phyloP scores from a whole-genome alignment of 345 rosid species.

The Xanthoceras sorbifolium region DNA sequence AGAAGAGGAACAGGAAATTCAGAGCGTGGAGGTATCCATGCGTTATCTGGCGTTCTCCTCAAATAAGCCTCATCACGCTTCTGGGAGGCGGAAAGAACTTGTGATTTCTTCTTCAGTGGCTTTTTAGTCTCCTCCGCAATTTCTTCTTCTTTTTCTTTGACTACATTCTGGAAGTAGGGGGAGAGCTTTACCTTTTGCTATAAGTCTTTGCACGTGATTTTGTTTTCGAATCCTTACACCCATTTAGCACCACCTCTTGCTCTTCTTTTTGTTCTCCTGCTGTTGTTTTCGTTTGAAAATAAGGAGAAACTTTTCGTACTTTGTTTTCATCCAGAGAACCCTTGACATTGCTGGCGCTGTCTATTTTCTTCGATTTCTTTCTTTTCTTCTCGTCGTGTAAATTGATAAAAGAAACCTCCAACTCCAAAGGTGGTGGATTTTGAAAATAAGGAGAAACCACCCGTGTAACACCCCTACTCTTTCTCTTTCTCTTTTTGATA shows the following conservation, averaged over 20 bases:
- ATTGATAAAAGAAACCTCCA: too few species aligned
- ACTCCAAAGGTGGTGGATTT: too few species aligned
- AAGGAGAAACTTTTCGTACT: slow-evolving; percentile 37
- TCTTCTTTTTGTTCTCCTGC: too few species aligned
- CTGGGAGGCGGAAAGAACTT: slow-evolving; percentile 33
- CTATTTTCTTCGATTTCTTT: neutral
- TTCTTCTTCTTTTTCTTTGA: neutral
- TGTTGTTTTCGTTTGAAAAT: slow-evolving; percentile 23
- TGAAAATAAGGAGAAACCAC: too few species aligned
- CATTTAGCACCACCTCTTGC: neutral
- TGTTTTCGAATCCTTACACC: neutral
- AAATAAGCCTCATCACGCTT: slow-evolving; percentile 61
- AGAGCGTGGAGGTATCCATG: slow-evolving; percentile 65
- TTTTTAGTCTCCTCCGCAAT: slow-evolving; percentile 22
- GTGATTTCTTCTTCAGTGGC: slow-evolving; percentile 22
- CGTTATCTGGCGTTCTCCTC: slow-evolving; percentile 42
- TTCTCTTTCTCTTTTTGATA: neutral
- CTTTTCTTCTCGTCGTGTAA: too few species aligned
- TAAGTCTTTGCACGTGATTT: slow-evolving; percentile 14
- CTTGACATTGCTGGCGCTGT: neutral
- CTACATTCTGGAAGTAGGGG: slow-evolving; percentile 33
- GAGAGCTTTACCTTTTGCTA: slow-evolving; percentile 29
- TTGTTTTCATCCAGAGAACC: neutral
- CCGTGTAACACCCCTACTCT: neutral
- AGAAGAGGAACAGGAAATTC: slow-evolving; percentile 41